phyloP scores from a whole-genome alignment of 805 yeast species.

The Wickerhamiella parazyma region DNA sequence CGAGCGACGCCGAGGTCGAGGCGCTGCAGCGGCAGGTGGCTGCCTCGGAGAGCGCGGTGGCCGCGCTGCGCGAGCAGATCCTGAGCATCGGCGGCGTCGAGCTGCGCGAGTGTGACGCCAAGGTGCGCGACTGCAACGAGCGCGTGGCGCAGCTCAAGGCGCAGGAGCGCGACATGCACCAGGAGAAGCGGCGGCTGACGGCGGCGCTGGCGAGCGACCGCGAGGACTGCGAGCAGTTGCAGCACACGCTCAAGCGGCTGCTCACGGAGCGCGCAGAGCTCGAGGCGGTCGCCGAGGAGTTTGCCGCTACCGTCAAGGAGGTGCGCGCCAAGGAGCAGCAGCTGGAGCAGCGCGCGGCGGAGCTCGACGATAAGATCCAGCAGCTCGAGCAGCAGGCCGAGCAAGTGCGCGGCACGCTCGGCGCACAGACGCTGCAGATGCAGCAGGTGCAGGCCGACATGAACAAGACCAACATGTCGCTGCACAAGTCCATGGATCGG shows the following conservation, averaged over 20 bases:
- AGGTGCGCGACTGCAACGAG: constrained; percentile 62
- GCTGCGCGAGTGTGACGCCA: constrained; percentile 55
- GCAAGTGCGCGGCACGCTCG: background rate
- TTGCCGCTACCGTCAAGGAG: background rate
- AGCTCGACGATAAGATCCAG: constrained; percentile 24
- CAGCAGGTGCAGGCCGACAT: constrained; percentile 14
- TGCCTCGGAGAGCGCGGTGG: constrained; percentile 43
- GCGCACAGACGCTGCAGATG: constrained; percentile 5
- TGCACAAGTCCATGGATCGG: too few species aligned
- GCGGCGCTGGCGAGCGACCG: constrained; percentile 47
- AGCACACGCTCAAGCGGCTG: constrained; percentile 33
- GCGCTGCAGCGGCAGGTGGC: constrained; percentile 38
- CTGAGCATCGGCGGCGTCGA: constrained; percentile 87
- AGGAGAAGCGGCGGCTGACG: constrained; percentile 45
- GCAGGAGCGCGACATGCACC: constrained; percentile 42
- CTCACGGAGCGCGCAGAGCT: constrained; percentile 17
- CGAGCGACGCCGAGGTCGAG: constrained; percentile 38
- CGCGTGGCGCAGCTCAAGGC: constrained; percentile 46
- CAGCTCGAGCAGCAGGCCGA: constrained; percentile 17
- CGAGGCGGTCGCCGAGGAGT: background rate
- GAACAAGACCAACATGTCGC: constrained; percentile 13
- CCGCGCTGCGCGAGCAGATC: constrained; percentile 54
- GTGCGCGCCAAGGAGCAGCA: background rate
- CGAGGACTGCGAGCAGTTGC: constrained; percentile 35
- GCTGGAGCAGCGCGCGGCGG: background rate